phyloP scores from a whole-genome alignment of 140 eudicot species.

The Cichorium intybus region DNA sequence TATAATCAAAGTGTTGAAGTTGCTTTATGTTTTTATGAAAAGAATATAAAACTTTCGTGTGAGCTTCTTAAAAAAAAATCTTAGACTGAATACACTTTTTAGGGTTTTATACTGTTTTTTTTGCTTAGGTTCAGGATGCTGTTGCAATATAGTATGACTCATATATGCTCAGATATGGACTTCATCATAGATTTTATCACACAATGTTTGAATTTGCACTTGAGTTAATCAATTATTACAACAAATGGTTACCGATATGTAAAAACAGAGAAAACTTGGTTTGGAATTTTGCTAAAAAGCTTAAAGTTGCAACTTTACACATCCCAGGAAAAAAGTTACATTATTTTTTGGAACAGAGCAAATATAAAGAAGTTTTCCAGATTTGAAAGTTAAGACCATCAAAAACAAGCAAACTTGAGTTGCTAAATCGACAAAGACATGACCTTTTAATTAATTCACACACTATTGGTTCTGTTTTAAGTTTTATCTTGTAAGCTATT shows the following conservation, averaged over 20 bases:
- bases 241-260: neutral
- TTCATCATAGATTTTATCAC: too few relatives aligned
- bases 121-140: neutral
- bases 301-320: neutral
- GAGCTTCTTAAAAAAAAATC: neutral
- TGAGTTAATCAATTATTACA: neutral
- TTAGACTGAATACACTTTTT: neutral
- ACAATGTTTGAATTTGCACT: neutral
- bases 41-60: neutral
- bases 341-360: too few relatives aligned
- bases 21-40: neutral
- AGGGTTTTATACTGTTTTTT: constrained; percentile 7
- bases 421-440: too few relatives aligned
- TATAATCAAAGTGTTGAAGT: neutral
- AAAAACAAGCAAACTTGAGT: too few relatives aligned
- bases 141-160: neutral
- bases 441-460: neutral
- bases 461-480: neutral
- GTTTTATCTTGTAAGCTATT: constrained; percentile 14
- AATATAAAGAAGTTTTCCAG: too few relatives aligned
- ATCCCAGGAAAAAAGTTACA: neutral
- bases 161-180: neutral
- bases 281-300: neutral
- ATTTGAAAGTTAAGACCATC: neutral
- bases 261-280: neutral